phyloP scores from a whole-genome alignment of 139 green algal genomes.

The Chlamydomonas sp. region DNA sequence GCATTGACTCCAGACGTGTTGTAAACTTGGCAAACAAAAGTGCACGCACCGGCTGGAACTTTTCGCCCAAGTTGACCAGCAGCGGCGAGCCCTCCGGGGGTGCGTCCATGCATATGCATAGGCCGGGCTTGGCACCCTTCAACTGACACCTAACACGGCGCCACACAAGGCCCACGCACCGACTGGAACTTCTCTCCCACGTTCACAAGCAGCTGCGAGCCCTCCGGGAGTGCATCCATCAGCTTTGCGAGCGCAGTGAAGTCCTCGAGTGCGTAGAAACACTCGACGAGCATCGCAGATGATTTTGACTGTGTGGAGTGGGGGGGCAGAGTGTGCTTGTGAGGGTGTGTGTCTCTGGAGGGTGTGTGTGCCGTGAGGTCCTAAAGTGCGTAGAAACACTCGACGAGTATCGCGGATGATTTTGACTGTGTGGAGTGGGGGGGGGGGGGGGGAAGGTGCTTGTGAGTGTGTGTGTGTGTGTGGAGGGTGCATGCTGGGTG shows the following conservation, averaged over 20 bases:
- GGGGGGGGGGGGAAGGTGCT: no score
- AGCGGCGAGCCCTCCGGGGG: conserved; percentile 55
- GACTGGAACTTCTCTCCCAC: conserved; percentile 64
- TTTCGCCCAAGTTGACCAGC: conserved; percentile 54
- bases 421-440: no score
- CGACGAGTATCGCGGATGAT: conserved; percentile 57
- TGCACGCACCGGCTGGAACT: conserved; percentile 65
- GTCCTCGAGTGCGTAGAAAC: conserved; percentile 68
- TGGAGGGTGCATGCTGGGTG: no score
- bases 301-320: no score
- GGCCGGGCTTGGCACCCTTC: no score
- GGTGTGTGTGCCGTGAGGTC: conserved; percentile 57
- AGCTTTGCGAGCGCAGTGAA: conserved; percentile 56
- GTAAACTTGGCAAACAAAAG: no score
- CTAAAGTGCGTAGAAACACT: conserved; percentile 67
- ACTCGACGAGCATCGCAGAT: conserved; percentile 62
- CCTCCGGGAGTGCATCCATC: conserved; percentile 57
- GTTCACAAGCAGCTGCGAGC: conserved; percentile 43
- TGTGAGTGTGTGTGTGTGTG: conserved; percentile 48
- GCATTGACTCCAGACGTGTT: no score
- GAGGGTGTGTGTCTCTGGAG: conserved; percentile 56
- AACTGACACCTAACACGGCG: no score
- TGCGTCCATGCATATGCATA: conserved; percentile 44
- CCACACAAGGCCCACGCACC: no score
- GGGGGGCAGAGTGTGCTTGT: no score